Conservation (phyloP, 805 yeast genomes). For the baker's yeast (Saccharomyces cerevisiae) region DNA sequence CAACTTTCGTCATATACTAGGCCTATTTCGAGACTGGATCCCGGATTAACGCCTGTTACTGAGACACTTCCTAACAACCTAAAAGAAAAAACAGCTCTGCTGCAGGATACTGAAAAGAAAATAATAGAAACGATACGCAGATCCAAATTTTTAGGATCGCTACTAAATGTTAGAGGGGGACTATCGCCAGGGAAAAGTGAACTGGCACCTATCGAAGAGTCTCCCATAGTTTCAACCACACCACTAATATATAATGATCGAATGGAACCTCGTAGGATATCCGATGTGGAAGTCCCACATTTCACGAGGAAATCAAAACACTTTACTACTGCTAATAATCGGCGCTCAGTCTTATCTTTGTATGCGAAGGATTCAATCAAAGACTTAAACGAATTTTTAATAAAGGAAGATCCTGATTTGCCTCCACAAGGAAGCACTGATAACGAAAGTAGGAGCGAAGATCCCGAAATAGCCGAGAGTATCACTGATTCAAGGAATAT, state of each 20-base stretch:
- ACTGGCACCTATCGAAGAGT: slow-evolving; percentile 11
- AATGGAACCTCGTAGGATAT: slow-evolving; percentile 32
- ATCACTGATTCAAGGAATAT: slow-evolving; percentile 2
- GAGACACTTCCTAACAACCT: slow-evolving; percentile 10
- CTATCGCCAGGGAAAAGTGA: slow-evolving; percentile 17
- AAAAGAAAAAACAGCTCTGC: slow-evolving; percentile 20
- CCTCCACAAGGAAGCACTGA: slow-evolving; percentile 6
- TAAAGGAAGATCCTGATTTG: slow-evolving; percentile 6
- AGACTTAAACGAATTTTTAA: slow-evolving; percentile 40
- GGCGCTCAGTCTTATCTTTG: slow-evolving; percentile 60
- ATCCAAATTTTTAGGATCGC: slow-evolving; percentile 34
- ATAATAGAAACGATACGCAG: slow-evolving; percentile 34
- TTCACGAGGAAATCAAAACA: slow-evolving; percentile 56
- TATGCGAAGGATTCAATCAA: slow-evolving; percentile 54
- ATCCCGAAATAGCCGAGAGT: slow-evolving; percentile 5
- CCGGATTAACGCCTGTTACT: slow-evolving; percentile 26
- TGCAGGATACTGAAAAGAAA: slow-evolving; percentile 13
- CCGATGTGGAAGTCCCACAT: slow-evolving; percentile 57
- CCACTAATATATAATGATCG: slow-evolving; percentile 28
- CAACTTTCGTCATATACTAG: slow-evolving; percentile 30
- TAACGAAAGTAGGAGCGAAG: slow-evolving; percentile 12
- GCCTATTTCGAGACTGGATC: slow-evolving; percentile 34
- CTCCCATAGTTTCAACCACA: slow-evolving; percentile 2
- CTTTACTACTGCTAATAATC: slow-evolving; percentile 50
- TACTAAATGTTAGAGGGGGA: slow-evolving; percentile 27